Evolutionary conservation across 2,329 filamentous ascomycete species (phyloP).

Genomic region (Penicillium palitans): DNA sequence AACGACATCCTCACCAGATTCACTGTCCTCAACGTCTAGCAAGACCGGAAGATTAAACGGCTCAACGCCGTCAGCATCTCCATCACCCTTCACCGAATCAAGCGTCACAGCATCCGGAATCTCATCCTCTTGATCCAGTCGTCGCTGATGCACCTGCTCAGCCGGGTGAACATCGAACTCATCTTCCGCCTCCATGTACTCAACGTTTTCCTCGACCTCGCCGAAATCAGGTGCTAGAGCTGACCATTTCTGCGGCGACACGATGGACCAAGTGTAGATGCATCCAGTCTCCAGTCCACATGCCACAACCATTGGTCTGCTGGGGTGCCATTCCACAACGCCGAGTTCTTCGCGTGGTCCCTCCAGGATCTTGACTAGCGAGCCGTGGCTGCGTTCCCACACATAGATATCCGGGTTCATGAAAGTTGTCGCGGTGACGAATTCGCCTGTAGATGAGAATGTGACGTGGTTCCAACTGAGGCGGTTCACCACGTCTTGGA

Average conservation of each 20-base stretch:
- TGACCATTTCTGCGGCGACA: slow-evolving; percentile 95
- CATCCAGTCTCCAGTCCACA: slow-evolving; percentile 90
- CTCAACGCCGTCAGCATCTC: slow-evolving; percentile 53
- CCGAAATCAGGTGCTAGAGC: slow-evolving; percentile 94
- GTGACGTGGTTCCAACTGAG: slow-evolving; percentile 96
- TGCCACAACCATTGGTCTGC: slow-evolving; percentile 80
- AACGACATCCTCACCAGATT: slow-evolving; percentile 86
- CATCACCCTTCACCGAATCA: slow-evolving; percentile 64
- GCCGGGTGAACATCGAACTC: slow-evolving; percentile 97
- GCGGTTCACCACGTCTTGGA: slow-evolving; percentile 94
- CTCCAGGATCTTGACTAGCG: slow-evolving; percentile 93
- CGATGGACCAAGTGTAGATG: slow-evolving; percentile 94
- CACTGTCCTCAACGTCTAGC: slow-evolving; percentile 88
- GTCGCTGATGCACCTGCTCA: slow-evolving; percentile 88
- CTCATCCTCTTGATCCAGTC: slow-evolving; percentile 89
- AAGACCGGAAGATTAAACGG: slow-evolving; percentile 90
- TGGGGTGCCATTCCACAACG: slow-evolving; percentile 95
- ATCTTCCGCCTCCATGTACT: slow-evolving; percentile 93
- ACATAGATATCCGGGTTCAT: slow-evolving; percentile 99
- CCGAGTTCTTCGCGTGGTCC: slow-evolving; percentile 95
- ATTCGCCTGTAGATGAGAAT: slow-evolving; percentile 91
- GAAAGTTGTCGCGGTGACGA: slow-evolving; percentile 92
- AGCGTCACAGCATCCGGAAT: slow-evolving; percentile 85
- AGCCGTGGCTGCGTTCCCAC: slow-evolving; percentile 92
- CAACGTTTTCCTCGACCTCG: slow-evolving; percentile 96